phyloP scores from a whole-genome alignment of 2,329 filamentous ascomycete species.

The Penicillium paneum region DNA sequence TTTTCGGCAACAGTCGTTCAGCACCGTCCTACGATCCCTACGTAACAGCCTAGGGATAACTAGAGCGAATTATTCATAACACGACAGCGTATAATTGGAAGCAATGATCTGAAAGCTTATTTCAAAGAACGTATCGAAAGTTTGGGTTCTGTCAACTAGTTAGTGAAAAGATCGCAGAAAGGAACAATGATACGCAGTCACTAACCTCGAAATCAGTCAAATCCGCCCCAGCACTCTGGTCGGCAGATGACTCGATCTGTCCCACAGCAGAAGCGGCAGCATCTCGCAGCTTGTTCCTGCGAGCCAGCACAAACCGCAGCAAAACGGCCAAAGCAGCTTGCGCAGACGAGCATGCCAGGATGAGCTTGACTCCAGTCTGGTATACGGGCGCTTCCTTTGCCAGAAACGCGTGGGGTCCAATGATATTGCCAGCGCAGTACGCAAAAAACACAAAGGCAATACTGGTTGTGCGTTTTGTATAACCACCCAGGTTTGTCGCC shows the following conservation, averaged over 20 bases:
- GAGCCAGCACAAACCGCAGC: conserved; percentile 18
- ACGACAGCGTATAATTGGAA: not conserved
- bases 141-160: conserved; percentile 14
- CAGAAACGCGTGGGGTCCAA: conserved; percentile 48
- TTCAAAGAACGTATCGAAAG: conserved; percentile 39
- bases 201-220: conserved; percentile 31
- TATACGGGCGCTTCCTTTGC: conserved; percentile 46
- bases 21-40: not conserved
- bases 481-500: conserved; percentile 45
- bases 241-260: not conserved
- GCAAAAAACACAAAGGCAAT: conserved; percentile 47
- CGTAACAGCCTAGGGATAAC: not conserved
- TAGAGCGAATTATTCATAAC: not conserved
- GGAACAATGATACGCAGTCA: not conserved
- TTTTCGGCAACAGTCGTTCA: not conserved
- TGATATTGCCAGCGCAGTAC: conserved; percentile 46
- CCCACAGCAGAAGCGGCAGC: not conserved
- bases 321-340: conserved; percentile 21
- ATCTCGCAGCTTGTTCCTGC: conserved; percentile 23
- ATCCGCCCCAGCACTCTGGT: conserved; percentile 20
- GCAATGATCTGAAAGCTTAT: not conserved
- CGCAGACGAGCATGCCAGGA: conserved; percentile 37
- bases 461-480: conserved; percentile 50
- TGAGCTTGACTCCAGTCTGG: conserved; percentile 52
- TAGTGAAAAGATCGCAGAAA: not conserved